phyloP scores from a whole-genome alignment of 768 basidiomycete species.

The Pleurotus citrinopileatus region DNA sequence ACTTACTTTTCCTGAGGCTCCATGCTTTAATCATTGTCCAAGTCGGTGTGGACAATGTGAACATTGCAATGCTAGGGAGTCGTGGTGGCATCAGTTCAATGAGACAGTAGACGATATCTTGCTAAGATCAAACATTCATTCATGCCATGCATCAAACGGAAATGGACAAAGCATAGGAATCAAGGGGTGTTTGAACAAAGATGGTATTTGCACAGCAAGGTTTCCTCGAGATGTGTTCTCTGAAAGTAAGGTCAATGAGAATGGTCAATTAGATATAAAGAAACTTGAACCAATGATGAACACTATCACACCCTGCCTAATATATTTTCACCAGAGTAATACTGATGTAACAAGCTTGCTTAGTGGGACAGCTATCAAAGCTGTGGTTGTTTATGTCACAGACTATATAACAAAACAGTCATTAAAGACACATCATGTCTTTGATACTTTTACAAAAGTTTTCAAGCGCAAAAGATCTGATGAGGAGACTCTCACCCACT shows the following conservation, averaged over 20 bases:
- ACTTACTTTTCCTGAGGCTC: conserved; percentile 19
- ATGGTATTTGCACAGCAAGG: conserved; percentile 25
- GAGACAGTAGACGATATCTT: not conserved
- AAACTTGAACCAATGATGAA: conserved; percentile 32
- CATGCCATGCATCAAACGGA: not conserved
- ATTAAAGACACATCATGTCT: conserved; percentile 30
- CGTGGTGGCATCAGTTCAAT: conserved; percentile 15
- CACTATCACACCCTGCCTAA: conserved; percentile 22
- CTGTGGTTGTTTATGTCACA: conserved; percentile 28
- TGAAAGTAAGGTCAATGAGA: conserved; percentile 19
- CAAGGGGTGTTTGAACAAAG: conserved; percentile 23
- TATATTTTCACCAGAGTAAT: conserved; percentile 30
- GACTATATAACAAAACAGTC: conserved; percentile 34
- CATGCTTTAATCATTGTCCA: conserved; percentile 12
- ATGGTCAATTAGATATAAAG: conserved; percentile 24
- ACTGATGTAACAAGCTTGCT: conserved; percentile 30
- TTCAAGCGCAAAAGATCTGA: conserved; percentile 10
- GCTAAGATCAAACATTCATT: not conserved
- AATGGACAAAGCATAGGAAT: not conserved
- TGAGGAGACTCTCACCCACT: not conserved
- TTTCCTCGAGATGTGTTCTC: conserved; percentile 26
- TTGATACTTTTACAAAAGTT: conserved; percentile 25
- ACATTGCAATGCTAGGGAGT: not conserved
- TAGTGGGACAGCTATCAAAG: conserved; percentile 34
- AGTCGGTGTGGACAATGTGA: not conserved